Evolutionary conservation across 768 basidiomycete genomes (phyloP).

Genomic region (Tricholoma matsutake): DNA sequence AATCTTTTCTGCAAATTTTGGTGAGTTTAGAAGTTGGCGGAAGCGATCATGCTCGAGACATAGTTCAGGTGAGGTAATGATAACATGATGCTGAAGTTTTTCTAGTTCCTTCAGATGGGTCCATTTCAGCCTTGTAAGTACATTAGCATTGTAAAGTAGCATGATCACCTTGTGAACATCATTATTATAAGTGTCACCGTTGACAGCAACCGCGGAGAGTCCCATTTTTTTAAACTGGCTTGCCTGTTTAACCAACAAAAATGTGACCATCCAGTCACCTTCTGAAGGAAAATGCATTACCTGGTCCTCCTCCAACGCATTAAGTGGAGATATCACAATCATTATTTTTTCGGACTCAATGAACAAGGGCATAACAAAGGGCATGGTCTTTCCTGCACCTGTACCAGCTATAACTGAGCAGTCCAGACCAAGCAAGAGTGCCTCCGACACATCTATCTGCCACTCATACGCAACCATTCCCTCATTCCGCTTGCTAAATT

Average conservation of each 20-base stretch:
- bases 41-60: conserved; percentile 30
- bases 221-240: conserved; percentile 26
- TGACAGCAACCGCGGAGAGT: conserved; percentile 31
- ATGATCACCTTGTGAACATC: conserved; percentile 27
- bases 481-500: background rate
- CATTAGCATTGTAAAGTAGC: background rate
- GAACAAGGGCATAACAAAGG: conserved; percentile 32
- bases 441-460: conserved; percentile 39
- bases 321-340: conserved; percentile 36
- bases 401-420: conserved; percentile 32
- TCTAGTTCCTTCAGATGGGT: conserved; percentile 20
- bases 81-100: conserved; percentile 22
- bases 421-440: conserved; percentile 31
- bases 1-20: conserved; percentile 17
- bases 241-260: conserved; percentile 12
- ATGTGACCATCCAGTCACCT: background rate
- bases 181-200: conserved; percentile 23
- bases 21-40: conserved; percentile 18
- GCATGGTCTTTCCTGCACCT: conserved; percentile 36
- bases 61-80: conserved; percentile 40
- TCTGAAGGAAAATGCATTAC: conserved; percentile 13
- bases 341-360: conserved; percentile 20
- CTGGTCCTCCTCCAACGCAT: conserved; percentile 35
- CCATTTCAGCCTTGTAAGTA: background rate
- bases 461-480: conserved; percentile 27